Conservation (phyloP, 192 early-diverging fungal genomes). For the Phycomyces nitens region DNA sequence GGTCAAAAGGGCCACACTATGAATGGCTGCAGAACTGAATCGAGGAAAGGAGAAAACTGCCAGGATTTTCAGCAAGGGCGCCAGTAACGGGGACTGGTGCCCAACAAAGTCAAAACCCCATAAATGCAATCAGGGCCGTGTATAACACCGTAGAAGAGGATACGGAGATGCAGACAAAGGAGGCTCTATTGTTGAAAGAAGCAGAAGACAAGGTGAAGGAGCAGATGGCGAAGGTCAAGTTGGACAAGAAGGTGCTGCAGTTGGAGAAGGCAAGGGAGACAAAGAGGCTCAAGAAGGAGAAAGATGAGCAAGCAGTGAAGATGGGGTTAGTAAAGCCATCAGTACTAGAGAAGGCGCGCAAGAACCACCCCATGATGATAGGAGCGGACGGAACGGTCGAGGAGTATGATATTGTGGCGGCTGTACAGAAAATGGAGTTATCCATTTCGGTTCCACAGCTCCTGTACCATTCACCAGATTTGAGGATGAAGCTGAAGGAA, state of each 20-base stretch:
- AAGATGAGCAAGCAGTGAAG: background rate
- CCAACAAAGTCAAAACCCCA: background rate
- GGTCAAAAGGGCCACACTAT: background rate
- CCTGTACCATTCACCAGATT: slow-evolving; percentile 1
- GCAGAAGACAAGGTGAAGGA: background rate
- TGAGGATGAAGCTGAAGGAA: background rate
- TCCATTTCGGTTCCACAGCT: background rate
- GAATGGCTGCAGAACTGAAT: background rate
- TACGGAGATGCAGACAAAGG: background rate
- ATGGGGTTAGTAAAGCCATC: background rate
- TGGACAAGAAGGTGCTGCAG: background rate
- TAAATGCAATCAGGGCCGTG: background rate
- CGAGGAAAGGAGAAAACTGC: background rate
- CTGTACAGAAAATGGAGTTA: background rate
- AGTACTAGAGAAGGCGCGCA: background rate
- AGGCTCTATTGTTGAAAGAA: background rate
- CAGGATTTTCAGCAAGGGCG: background rate
- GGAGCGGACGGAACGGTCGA: background rate
- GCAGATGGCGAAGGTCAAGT: background rate
- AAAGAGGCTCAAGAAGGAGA: background rate
- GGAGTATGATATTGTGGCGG: background rate
- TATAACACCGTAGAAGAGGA: background rate
- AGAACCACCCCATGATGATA: background rate
- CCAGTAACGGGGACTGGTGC: background rate
- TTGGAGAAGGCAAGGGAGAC: background rate